Conservation (phyloP, 2,329 filamentous ascomycete species). For the Atkinsonella hypoxylon region DNA sequence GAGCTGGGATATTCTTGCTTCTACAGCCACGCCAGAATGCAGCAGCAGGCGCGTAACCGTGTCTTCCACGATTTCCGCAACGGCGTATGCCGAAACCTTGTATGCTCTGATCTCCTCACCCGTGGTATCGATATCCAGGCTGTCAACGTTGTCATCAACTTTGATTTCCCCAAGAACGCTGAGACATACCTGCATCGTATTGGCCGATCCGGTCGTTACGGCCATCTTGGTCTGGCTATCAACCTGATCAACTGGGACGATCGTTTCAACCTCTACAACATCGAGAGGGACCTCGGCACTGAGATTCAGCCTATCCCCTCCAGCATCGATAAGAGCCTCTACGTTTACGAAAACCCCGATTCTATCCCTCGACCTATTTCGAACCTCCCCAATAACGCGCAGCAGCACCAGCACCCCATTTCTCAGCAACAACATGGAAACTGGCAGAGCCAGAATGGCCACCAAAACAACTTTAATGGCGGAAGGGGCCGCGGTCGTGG, state of each 20-base stretch:
- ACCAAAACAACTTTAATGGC: constrained; percentile 24
- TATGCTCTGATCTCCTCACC: constrained; percentile 93
- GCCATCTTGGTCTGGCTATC: constrained; percentile 92
- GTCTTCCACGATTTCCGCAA: constrained; percentile 99
- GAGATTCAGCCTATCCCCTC: constrained; percentile 95
- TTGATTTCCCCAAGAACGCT: constrained; percentile 98
- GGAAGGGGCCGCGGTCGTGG: constrained; percentile 24
- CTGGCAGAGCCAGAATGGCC: constrained; percentile 29
- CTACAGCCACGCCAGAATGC: constrained; percentile 97
- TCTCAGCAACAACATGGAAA: constrained; percentile 23
- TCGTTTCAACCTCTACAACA: constrained; percentile 96
- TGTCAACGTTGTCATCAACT: constrained; percentile 99
- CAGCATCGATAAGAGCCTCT: constrained; percentile 92
- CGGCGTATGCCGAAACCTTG: constrained; percentile 92
- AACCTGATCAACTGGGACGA: constrained; percentile 99
- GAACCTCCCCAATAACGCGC: constrained; percentile 27
- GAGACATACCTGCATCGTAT: constrained; percentile 98
- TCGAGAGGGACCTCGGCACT: constrained; percentile 91
- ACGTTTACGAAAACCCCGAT: constrained; percentile 95
- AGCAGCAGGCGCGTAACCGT: constrained; percentile 90
- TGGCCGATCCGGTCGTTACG: constrained; percentile 92
- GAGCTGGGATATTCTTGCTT: constrained; percentile 99
- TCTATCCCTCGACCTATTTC: constrained; percentile 75
- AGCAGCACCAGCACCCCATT: constrained; percentile 15
- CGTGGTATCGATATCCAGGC: constrained; percentile 99